Evolutionary conservation across 768 basidiomycete species (phyloP).

Genomic region (Lentinula guzmanii): DNA sequence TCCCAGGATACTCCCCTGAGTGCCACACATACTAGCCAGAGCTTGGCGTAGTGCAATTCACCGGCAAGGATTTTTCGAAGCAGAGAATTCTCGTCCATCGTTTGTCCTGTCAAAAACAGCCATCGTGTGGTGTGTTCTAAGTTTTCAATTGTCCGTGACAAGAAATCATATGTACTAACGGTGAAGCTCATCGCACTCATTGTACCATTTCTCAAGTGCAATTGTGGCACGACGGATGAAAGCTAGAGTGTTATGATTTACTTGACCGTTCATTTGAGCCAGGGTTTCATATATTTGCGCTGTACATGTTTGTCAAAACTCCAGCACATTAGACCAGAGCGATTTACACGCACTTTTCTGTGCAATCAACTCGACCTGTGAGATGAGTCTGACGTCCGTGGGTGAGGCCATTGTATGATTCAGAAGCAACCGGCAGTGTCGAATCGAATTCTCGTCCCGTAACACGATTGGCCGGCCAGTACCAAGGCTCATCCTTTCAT

Average conservation of each 20-base stretch:
- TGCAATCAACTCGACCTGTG: slow-evolving; percentile 83
- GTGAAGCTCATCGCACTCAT: slow-evolving; percentile 82
- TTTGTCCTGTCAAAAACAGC: slow-evolving; percentile 41
- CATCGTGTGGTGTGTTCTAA: no score
- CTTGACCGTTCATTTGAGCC: slow-evolving; percentile 78
- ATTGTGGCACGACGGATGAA: slow-evolving; percentile 84
- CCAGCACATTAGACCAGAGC: not conserved
- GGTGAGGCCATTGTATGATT: slow-evolving; percentile 82
- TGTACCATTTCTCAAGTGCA: slow-evolving; percentile 89
- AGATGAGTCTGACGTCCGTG: slow-evolving; percentile 85
- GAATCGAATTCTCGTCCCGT: slow-evolving; percentile 83
- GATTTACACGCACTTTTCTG: slow-evolving; percentile 69
- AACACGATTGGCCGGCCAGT: slow-evolving; percentile 88
- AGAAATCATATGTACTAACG: slow-evolving; percentile 32
- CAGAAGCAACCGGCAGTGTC: slow-evolving; percentile 76
- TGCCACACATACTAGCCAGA: slow-evolving; percentile 93
- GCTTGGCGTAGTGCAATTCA: slow-evolving; percentile 88
- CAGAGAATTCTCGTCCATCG: slow-evolving; percentile 81
- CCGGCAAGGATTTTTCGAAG: slow-evolving; percentile 83
- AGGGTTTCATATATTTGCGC: slow-evolving; percentile 93
- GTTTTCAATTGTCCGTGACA: not conserved
- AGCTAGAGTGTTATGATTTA: slow-evolving; percentile 77
- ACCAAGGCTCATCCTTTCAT: slow-evolving; percentile 77
- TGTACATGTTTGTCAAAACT: slow-evolving; percentile 20
- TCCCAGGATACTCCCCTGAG: slow-evolving; percentile 92